Evolutionary conservation across 768 basidiomycete genomes (phyloP), one percentile per base, ranked within the genome.

Genomic region (Piloderma croceum): DNA sequence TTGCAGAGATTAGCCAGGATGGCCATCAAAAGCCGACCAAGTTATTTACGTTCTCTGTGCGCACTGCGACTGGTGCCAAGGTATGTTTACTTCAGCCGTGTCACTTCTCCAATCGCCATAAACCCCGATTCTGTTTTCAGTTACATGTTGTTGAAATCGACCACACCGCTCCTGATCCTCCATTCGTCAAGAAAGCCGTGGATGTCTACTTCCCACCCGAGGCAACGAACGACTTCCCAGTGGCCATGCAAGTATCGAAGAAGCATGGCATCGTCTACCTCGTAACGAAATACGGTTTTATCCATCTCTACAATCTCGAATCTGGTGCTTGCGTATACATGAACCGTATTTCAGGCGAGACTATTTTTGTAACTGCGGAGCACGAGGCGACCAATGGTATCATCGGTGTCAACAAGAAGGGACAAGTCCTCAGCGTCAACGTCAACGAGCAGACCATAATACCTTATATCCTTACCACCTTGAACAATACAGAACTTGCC

Each of bases 151-250:
- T 98, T 43, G 91, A 99, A 64, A 94, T 99, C 56, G 96, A 98
- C 61, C 96, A 98, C 64, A 76, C 83, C 44, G 85, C 89, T 7
- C 82, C 90, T 5, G 89, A 94, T 54, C 86, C 93, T 13, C 85
- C 84, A 6, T 99, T 96, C 70, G 76, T 77, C 24, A 99, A 99
- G 76, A 98, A 96, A 67, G 89, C 89, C 9, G 93, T 98, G 45
- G 96, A 99, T 51, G 94, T 99, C 24, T 99, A 93, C 72, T 99
- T 98, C 77, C 96, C 96, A 39, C 83, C 93, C 2, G 96, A 99
- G 61, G 96, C 96, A 5, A 85, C 83, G 38, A 97, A 93, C 59
- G 96, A 99, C 58, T 99, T 99, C 73, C 96, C 96, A 13, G 96
- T 99, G 21, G 90, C 96, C 21, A 98, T 99, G 91, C 96, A 99